Evolutionary conservation across 1,139 yeast species (phyloP).

Genomic region (Magnusiomyces clavatus): DNA sequence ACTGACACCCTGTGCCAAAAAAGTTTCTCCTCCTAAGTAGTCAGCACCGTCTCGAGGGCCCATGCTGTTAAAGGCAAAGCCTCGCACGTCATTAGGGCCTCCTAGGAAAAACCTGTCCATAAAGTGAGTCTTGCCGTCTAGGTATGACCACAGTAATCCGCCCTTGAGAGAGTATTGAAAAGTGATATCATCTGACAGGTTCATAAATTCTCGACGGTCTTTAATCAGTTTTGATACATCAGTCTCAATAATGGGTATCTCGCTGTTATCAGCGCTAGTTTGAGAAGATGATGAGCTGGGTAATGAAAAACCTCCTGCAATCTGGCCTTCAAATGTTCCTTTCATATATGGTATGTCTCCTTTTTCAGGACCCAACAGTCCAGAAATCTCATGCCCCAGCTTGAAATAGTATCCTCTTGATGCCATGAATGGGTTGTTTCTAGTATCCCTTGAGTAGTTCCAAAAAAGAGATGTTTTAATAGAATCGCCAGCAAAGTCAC

Average conservation of each 20-base stretch:
- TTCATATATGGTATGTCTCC: slow-evolving; percentile 33
- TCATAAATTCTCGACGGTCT: slow-evolving; percentile 1
- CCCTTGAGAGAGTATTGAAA: slow-evolving; percentile 20
- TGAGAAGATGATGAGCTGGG: neutral
- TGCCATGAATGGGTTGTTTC: slow-evolving; percentile 30
- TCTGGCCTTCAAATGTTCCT: slow-evolving; percentile 25
- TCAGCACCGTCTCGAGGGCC: slow-evolving; percentile 67
- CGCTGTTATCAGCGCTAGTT: too few relatives aligned
- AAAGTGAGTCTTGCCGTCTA: slow-evolving; percentile 27
- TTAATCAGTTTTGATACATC: slow-evolving; percentile 5
- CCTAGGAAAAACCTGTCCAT: slow-evolving; percentile 56
- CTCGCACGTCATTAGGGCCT: slow-evolving; percentile 78
- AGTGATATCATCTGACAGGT: slow-evolving; percentile 13
- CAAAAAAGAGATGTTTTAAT: slow-evolving; percentile 31
- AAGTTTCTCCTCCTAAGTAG: slow-evolving; percentile 73
- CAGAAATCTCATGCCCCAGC: slow-evolving; percentile 52
- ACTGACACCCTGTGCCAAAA: slow-evolving; percentile 63
- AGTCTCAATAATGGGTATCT: neutral
- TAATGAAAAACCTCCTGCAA: slow-evolving; percentile 19
- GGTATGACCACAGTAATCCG: slow-evolving; percentile 24
- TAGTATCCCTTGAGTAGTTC: slow-evolving; percentile 27
- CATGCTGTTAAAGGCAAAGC: slow-evolving; percentile 67
- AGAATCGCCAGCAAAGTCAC: slow-evolving; percentile 33
- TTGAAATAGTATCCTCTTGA: slow-evolving; percentile 48
- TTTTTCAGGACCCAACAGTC: slow-evolving; percentile 25